Base-by-base conservation (phyloP, 129 eudicot species). In the Pittosporum tobira region DNA sequence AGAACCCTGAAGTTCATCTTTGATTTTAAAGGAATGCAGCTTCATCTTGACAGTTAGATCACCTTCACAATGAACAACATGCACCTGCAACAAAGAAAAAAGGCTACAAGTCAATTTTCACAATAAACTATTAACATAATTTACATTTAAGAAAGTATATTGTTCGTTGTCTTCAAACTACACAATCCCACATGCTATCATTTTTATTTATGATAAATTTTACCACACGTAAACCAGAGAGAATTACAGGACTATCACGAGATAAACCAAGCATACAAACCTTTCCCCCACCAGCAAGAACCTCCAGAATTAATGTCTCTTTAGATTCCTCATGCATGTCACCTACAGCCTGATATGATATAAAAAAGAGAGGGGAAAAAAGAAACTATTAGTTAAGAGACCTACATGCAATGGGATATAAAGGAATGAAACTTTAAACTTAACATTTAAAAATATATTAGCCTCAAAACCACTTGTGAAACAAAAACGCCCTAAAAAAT, bases 251-350 rank as follows among this genome's bases (percentile, higher is more conserved):
- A 44, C 29, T 2, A 27, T 46, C 2, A 44, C 28, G 8, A 19
- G 46, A 9, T n/a, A 18, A 56, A 20, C 44, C 29, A 51, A 37
- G 26, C 43, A 62, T 20, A 73, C 85, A 53, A 63, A 93, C 99
- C 96, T 87, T 93, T 73, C 96, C 99, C 26, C 99, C 96, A 63
- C 71, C 73, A 70, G 94, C 96, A 81, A 87, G 85, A 74, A 93
- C 76, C 70, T 83, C 81, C 69, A 87, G 78, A 73, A 91, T 68
- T 22, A 75, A 75, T 27, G 77, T 76, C 84, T 93, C 98, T 47
- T 63, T 81, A 59, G 4, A 55, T 51, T 61, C 67, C 48, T 70
- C 83, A 44, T 38, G 65, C 64, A 22, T 73, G 63, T 73, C 85
- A 63, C 77, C 83, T 59, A 62, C 83, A 64, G 57, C 62, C 96